Evolutionary conservation across 371 early-diverging fungal genomes (phyloP).

Genomic region (Quaeritorhiza haematococci): DNA sequence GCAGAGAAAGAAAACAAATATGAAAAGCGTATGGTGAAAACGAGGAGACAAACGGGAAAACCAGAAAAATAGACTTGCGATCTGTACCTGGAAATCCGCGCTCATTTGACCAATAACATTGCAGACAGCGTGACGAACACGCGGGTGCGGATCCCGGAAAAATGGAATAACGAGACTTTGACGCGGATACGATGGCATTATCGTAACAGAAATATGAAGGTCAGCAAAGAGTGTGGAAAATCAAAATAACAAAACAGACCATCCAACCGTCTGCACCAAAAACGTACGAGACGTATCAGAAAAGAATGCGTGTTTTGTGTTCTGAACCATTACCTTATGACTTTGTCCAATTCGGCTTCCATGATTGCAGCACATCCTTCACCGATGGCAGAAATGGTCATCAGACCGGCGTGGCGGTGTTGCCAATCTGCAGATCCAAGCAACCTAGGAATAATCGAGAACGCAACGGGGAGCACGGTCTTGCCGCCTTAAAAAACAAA

Average conservation of each 20-base stretch:
- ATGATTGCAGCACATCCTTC: slow-evolving; percentile 93
- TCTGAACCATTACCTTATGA: too few species aligned
- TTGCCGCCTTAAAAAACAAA: slow-evolving; percentile 58
- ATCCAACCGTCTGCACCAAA: not conserved
- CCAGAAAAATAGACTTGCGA: too few species aligned
- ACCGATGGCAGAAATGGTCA: slow-evolving; percentile 91
- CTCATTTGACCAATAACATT: slow-evolving; percentile 95
- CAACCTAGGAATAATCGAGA: slow-evolving; percentile 83
- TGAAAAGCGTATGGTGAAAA: not conserved
- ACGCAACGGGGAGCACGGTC: slow-evolving; percentile 80
- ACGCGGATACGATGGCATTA: too few species aligned
- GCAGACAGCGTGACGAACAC: slow-evolving; percentile 94
- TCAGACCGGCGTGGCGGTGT: slow-evolving; percentile 87
- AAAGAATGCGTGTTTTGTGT: not conserved
- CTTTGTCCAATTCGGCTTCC: slow-evolving; percentile 80
- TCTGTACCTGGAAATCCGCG: slow-evolving; percentile 81
- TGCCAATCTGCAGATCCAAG: slow-evolving; percentile 85
- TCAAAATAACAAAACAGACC: slow-evolving; percentile 1
- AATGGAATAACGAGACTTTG: slow-evolving; percentile 71
- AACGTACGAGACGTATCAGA: slow-evolving; percentile 30
- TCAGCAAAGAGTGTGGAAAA: not conserved
- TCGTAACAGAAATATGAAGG: slow-evolving; percentile 4
- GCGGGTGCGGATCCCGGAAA: slow-evolving; percentile 86
- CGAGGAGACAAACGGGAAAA: not conserved
- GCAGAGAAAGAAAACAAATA: not conserved